Evolutionary conservation across 192 early-diverging fungal genomes (phyloP).

Genomic region (Physocladia obscura): DNA sequence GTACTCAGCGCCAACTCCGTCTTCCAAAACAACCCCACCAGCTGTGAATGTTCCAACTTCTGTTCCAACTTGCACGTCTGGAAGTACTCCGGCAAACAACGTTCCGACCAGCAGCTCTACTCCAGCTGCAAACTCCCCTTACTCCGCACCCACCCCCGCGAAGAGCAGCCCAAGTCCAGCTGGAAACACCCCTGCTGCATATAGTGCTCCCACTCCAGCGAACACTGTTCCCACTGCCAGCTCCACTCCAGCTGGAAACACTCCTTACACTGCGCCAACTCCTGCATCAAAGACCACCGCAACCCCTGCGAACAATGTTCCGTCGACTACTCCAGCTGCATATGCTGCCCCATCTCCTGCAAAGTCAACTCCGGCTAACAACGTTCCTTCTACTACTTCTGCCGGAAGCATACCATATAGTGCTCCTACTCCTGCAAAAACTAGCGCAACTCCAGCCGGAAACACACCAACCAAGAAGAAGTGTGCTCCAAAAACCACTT

Average conservation of each 20-base stretch:
- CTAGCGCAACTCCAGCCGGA: background rate
- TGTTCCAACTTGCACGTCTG: too few relatives aligned
- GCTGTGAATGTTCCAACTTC: background rate
- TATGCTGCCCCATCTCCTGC: background rate
- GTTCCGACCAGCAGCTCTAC: background rate
- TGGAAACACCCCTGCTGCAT: slow-evolving; percentile 6
- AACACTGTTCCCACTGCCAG: background rate
- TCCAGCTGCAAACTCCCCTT: background rate
- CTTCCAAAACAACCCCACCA: background rate
- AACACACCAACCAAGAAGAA: slow-evolving; percentile 14
- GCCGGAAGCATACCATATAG: background rate
- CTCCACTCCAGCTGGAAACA: background rate
- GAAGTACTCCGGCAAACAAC: too few relatives aligned
- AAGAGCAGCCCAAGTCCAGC: background rate
- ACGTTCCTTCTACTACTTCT: background rate
- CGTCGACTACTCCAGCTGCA: background rate
- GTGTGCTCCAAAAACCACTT: slow-evolving; percentile 11
- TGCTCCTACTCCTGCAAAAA: too few relatives aligned
- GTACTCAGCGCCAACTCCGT: background rate
- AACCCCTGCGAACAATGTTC: background rate
- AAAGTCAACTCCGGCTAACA: background rate
- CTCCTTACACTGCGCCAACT: background rate
- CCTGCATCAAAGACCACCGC: background rate
- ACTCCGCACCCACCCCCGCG: background rate
- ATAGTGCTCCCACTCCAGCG: slow-evolving; percentile 1